These are phyloP conservation scores for Delitschia confertaspora DNA, from an alignment of 495 filamentous ascomycete genomes.

Conservation along the genomic window DNA sequence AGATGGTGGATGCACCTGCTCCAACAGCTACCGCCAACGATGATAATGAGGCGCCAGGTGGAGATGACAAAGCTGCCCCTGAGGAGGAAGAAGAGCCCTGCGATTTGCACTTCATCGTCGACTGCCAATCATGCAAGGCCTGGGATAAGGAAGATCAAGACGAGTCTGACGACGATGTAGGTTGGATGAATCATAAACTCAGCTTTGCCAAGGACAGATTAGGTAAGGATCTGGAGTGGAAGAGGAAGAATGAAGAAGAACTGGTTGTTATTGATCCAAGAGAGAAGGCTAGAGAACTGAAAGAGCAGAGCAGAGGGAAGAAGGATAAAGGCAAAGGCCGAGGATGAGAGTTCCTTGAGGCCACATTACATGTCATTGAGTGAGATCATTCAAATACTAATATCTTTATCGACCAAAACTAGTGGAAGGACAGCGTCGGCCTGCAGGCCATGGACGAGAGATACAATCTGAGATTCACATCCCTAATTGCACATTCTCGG, in stretches of 20 bases:
- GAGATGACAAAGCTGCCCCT: slow-evolving; percentile 2
- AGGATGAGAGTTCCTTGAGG: neutral
- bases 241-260: slow-evolving; percentile 78
- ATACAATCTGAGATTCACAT: no score
- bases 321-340: slow-evolving; percentile 8
- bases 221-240: slow-evolving; percentile 87
- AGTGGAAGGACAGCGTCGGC: no score
- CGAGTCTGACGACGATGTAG: slow-evolving; percentile 50
- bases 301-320: slow-evolving; percentile 19
- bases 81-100: slow-evolving; percentile 26
- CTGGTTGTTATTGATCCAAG: slow-evolving; percentile 90
- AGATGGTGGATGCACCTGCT: slow-evolving; percentile 25
- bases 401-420: no score
- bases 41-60: slow-evolving; percentile 2
- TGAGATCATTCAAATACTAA: slow-evolving; percentile 1
- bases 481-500: no score
- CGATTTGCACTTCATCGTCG: slow-evolving; percentile 50
- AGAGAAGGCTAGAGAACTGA: slow-evolving; percentile 67
- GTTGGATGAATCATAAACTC: slow-evolving; percentile 63
- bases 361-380: neutral
- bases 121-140: slow-evolving; percentile 79
- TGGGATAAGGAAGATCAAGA: slow-evolving; percentile 52
- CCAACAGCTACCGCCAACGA: slow-evolving; percentile 15
- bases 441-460: no score
- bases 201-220: slow-evolving; percentile 82